phyloP scores from a whole-genome alignment of 2,329 filamentous ascomycete genomes.

The Verticillium dahliae region DNA sequence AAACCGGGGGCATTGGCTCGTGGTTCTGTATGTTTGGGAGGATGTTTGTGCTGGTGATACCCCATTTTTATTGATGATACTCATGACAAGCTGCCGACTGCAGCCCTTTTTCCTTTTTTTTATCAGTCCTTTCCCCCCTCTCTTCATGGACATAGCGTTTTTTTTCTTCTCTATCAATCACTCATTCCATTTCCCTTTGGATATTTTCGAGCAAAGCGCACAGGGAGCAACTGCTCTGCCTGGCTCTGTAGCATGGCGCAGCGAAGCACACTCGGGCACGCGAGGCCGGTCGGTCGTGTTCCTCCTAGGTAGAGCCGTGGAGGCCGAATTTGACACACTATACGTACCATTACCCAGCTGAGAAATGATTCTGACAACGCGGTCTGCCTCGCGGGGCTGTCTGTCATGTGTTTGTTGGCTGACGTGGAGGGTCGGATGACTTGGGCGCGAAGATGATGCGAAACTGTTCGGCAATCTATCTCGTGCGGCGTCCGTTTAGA shows the following conservation, averaged over 20 bases:
- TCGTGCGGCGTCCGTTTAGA: not conserved
- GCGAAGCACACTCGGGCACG: not conserved
- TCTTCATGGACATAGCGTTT: not conserved
- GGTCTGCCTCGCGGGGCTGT: too few species aligned
- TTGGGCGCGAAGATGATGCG: not conserved
- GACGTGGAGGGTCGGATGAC: not conserved
- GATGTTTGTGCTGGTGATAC: not conserved
- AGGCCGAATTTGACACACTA: too few species aligned
- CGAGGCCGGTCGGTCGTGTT: not conserved
- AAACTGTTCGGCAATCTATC: not conserved
- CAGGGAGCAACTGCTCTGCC: not conserved
- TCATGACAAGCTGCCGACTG: not conserved
- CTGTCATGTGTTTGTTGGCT: too few species aligned
- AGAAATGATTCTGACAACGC: too few species aligned
- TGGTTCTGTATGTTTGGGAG: not conserved
- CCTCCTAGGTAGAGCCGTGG: not conserved
- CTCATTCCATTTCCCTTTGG: not conserved
- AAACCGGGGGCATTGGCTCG: not conserved
- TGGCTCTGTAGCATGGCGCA: not conserved
- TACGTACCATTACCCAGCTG: too few species aligned
- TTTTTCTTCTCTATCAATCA: not conserved
- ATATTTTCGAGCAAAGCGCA: not conserved
- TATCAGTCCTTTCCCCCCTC: too few species aligned
- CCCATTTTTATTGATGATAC: not conserved
- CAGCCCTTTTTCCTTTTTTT: not conserved